Evolutionary conservation across 139 green algal species (phyloP).

Genomic region (Helicosporidium sp.): DNA sequence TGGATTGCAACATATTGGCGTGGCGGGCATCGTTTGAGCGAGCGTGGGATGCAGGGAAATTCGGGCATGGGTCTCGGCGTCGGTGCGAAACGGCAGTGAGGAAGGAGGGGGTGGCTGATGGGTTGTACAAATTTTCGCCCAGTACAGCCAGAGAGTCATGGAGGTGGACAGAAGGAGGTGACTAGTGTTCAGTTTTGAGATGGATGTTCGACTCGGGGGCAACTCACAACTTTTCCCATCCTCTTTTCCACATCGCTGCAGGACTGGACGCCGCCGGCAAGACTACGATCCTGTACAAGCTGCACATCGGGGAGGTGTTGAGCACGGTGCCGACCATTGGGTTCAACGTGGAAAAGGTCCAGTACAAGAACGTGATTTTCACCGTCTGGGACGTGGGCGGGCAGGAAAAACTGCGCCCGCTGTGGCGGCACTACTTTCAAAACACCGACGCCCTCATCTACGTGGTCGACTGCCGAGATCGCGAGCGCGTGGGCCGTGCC

Average conservation of each 20-base stretch:
- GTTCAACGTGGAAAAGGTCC: slow-evolving; percentile 29
- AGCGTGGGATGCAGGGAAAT: neutral
- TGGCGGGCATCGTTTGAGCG: neutral
- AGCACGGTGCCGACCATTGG: slow-evolving; percentile 82
- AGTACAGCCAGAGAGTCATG: too few species aligned
- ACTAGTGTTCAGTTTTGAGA: too few species aligned
- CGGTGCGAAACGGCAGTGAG: too few species aligned
- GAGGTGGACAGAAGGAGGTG: too few species aligned
- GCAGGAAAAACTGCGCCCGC: slow-evolving; percentile 82
- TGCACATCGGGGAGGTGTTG: slow-evolving; percentile 90
- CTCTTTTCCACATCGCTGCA: slow-evolving; percentile 1
- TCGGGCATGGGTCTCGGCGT: too few species aligned
- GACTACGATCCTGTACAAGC: slow-evolving; percentile 95
- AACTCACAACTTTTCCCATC: neutral
- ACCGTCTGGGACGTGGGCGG: slow-evolving; percentile 92
- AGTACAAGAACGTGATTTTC: slow-evolving; percentile 88
- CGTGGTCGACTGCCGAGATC: slow-evolving; percentile 90
- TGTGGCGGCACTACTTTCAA: slow-evolving; percentile 98
- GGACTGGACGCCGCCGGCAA: slow-evolving; percentile 91
- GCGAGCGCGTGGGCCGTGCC: slow-evolving; percentile 60
- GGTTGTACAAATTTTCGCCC: too few species aligned
- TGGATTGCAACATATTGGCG: too few species aligned
- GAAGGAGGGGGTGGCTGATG: too few species aligned
- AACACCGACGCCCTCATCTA: slow-evolving; percentile 85
- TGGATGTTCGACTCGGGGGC: too few species aligned